phyloP scores from a whole-genome alignment of 2,329 filamentous ascomycete genomes.

The Fonsecaea multimorphosa region DNA sequence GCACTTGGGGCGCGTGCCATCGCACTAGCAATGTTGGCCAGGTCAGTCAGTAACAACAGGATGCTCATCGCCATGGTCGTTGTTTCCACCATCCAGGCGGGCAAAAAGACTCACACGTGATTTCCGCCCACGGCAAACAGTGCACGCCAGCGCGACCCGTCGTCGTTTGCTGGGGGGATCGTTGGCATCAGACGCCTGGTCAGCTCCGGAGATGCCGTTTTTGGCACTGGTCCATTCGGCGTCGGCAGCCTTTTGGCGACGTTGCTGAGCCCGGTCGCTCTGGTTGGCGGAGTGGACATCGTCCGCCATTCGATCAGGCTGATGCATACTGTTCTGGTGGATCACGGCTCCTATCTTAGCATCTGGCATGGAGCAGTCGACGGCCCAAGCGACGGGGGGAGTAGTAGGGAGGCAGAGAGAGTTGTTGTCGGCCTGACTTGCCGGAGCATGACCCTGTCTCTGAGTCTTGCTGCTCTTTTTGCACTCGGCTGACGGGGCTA shows the following conservation, averaged over 20 bases:
- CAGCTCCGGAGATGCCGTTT: conserved; percentile 4
- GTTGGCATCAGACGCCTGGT: conserved; percentile 7
- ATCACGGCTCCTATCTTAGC: conserved; percentile 9
- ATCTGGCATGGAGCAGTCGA: background rate
- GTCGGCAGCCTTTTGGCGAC: conserved; percentile 10
- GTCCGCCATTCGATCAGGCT: conserved; percentile 8
- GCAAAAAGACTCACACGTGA: conserved; percentile 16
- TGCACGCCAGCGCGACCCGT: conserved; percentile 23
- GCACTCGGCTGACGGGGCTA: background rate
- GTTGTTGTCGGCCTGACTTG: background rate
- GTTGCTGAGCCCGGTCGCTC: conserved; percentile 5
- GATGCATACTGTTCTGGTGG: conserved; percentile 13
- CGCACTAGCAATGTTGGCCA: conserved; percentile 21
- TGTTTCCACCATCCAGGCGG: background rate
- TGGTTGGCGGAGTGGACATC: conserved; percentile 11
- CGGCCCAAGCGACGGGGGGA: conserved; percentile 20
- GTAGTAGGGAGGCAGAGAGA: conserved; percentile 17
- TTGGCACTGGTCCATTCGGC: conserved; percentile 16
- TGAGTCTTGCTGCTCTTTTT: background rate
- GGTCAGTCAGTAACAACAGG: background rate
- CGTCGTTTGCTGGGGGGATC: conserved; percentile 24
- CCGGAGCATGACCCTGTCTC: conserved; percentile 2
- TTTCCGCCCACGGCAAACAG: conserved; percentile 21
- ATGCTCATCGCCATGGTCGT: background rate
- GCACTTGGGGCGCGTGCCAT: conserved; percentile 48